Evolutionary conservation across 768 basidiomycete species (phyloP).

Genomic region (Lactifluus subvellereus): DNA sequence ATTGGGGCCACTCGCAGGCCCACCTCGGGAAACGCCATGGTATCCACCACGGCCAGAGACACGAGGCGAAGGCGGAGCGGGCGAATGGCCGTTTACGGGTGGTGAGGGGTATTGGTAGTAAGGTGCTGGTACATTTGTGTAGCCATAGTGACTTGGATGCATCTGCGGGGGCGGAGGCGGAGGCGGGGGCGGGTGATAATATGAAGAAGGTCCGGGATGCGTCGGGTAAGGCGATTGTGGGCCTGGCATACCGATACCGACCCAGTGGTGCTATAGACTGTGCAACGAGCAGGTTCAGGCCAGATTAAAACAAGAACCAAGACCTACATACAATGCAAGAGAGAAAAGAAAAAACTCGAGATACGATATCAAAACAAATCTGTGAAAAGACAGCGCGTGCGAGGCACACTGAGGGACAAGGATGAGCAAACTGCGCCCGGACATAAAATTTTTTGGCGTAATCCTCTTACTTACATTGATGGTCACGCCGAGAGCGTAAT

Average conservation of each 20-base stretch:
- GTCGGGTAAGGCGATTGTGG: slow-evolving; percentile 31
- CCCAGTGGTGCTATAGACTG: too few species aligned
- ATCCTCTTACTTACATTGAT: not conserved
- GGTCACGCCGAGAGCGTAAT: too few species aligned
- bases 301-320: not conserved
- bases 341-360: not conserved
- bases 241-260: slow-evolving; percentile 10
- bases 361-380: slow-evolving; percentile 4
- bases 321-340: not conserved
- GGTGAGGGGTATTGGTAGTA: slow-evolving; percentile 34
- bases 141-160: slow-evolving; percentile 24
- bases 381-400: not conserved
- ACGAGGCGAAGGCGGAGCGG: slow-evolving; percentile 35
- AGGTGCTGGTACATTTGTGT: slow-evolving; percentile 26
- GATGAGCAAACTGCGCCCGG: not conserved
- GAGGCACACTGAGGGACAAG: too few species aligned
- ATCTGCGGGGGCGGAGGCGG: slow-evolving; percentile 27
- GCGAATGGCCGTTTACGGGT: slow-evolving; percentile 38
- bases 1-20: slow-evolving; percentile 31
- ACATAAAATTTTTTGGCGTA: not conserved
- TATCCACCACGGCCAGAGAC: slow-evolving; percentile 33
- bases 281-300: not conserved
- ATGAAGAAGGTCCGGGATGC: slow-evolving; percentile 33
- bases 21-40: slow-evolving; percentile 31
- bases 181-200: slow-evolving; percentile 29